Evolutionary conservation across 2,329 filamentous ascomycete genomes (phyloP).

Genomic region (Bimuria novae-zelandiae): DNA sequence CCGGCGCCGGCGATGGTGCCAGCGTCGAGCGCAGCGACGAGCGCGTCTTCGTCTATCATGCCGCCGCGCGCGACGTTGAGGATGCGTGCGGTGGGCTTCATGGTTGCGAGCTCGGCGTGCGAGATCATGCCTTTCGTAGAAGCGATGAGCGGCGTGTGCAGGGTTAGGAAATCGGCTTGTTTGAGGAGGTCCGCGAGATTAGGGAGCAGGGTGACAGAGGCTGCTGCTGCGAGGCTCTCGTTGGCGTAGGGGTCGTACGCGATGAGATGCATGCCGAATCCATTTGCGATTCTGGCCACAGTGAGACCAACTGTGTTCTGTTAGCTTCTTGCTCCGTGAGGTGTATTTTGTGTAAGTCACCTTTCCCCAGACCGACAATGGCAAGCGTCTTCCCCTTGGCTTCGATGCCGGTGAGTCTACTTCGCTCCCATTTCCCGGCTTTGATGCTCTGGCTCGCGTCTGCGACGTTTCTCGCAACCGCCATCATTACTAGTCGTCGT

Average conservation of each 20-base stretch:
- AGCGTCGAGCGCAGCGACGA: slow-evolving; percentile 70
- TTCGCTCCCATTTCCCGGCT: slow-evolving; percentile 74
- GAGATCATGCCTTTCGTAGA: slow-evolving; percentile 76
- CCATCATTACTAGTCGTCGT: slow-evolving; percentile 62
- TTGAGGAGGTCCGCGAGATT: slow-evolving; percentile 66
- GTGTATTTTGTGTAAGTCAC: slow-evolving; percentile 35
- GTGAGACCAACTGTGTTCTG: slow-evolving; percentile 67
- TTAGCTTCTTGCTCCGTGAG: slow-evolving; percentile 16
- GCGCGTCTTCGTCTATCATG: slow-evolving; percentile 76
- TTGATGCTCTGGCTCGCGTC: slow-evolving; percentile 72
- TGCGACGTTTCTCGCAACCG: slow-evolving; percentile 74
- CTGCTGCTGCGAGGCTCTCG: slow-evolving; percentile 69
- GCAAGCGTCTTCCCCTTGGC: slow-evolving; percentile 77
- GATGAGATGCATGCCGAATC: slow-evolving; percentile 74
- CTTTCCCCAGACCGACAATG: slow-evolving; percentile 81
- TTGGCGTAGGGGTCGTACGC: slow-evolving; percentile 81
- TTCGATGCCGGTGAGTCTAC: slow-evolving; percentile 75
- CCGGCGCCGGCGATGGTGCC: slow-evolving; percentile 77
- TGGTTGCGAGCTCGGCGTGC: slow-evolving; percentile 66
- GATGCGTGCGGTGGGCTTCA: slow-evolving; percentile 75
- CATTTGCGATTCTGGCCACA: slow-evolving; percentile 77
- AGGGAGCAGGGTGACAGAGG: slow-evolving; percentile 66
- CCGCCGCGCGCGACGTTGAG: slow-evolving; percentile 81
- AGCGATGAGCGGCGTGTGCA: slow-evolving; percentile 79
- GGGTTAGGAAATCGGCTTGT: slow-evolving; percentile 74